Conservation (phyloP, 2,329 filamentous ascomycete species). For the Fusarium sterilihyphosum region DNA sequence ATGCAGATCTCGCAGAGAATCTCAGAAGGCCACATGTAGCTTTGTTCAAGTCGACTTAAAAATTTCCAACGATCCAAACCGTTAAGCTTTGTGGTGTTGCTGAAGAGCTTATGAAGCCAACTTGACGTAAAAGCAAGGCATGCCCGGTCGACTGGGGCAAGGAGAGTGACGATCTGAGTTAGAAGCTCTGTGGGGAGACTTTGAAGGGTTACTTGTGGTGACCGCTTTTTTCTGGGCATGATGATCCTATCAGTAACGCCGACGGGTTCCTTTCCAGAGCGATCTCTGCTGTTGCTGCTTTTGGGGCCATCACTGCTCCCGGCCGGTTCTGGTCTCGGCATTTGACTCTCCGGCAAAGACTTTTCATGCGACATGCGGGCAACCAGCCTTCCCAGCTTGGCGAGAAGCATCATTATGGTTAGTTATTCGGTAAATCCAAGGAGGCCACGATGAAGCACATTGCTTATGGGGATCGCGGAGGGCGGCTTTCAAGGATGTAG, state of each 20-base stretch:
- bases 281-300: not conserved
- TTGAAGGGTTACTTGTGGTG: not conserved
- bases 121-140: not conserved
- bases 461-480: no score
- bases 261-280: not conserved
- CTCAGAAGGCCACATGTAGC: not conserved
- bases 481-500: no score
- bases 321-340: not conserved
- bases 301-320: accelerated
- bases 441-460: accelerated
- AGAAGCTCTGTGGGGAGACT: not conserved
- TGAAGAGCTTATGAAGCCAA: not conserved
- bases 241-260: not conserved
- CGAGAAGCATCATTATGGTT: not conserved
- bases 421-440: not conserved
- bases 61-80: not conserved
- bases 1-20: not conserved
- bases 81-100: not conserved
- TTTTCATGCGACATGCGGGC: not conserved
- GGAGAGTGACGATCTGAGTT: not conserved
- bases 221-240: no score
- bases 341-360: not conserved
- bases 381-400: not conserved
- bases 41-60: not conserved
- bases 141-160: not conserved